Evolutionary conservation across 768 basidiomycete genomes (phyloP), one percentile per base, ranked within the genome.

Genomic region (Russula olivacea): DNA sequence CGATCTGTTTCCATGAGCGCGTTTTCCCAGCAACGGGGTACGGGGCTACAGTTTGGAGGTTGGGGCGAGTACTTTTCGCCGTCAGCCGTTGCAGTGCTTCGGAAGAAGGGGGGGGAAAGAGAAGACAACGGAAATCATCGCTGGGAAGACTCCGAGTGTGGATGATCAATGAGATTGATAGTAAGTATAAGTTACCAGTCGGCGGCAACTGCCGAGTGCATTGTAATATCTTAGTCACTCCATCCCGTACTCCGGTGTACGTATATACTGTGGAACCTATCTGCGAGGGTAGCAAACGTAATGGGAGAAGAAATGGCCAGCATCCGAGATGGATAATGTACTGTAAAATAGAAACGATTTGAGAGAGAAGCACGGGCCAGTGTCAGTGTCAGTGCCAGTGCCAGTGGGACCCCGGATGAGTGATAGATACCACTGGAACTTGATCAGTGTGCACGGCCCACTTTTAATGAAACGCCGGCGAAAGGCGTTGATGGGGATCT

Each of bases 351-450:
- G 32, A 32, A 32, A 32, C 32, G 32, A 36, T 36, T 36, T 36
- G 34, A 36, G 9, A 36, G 34, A 45, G 28, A 28, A 28, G 30
- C 30, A 4, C 30, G 6, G 30, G n/a, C n/a, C n/a, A n/a, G n/a
- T n/a, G n/a, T n/a, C 28, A n/a, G 43, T 45, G 61, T n/a, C 14
- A 49, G 34, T 34, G 36, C 8, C 12, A 23, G 49, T 15, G 53
- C 17, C 36, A 45, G 58, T 21, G 40, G 63, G 58, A 59, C 53
- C 58, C 53, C 58, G 61, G 55, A 51, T 41, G 51, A 30, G 15
- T 54, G 58, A 55, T 51, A 12, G 58, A 4, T 57, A 30, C 17
- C 34, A 30, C 50, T 58, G 34, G 51, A 36, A 30, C 56, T 63
- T 25, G 51, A 36, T 41, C 61, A 52, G 41, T 54, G 58, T 25